Conservation (phyloP, 805 yeast species). For the Hemisphaericaspora nanyangensis region DNA sequence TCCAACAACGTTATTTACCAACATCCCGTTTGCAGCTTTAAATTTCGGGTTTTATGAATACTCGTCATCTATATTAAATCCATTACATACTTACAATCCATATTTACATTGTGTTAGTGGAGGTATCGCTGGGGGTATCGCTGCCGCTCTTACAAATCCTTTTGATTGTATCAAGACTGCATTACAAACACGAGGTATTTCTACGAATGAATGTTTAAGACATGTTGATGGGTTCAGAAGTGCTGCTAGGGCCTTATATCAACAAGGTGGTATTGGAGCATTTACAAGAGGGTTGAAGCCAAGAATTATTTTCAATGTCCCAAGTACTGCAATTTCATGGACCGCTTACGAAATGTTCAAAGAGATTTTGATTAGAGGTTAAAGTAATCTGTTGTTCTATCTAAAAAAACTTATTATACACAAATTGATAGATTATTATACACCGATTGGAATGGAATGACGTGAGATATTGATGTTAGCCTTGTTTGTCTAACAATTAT, state of each 20-base stretch:
- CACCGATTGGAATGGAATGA: too few species aligned
- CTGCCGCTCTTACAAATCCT: conserved; percentile 94
- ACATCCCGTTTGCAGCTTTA: conserved; percentile 91
- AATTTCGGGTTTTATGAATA: conserved; percentile 92
- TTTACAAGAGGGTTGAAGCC: conserved; percentile 87
- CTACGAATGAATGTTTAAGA: conserved; percentile 45
- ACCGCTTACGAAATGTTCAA: conserved; percentile 98
- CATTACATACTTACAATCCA: conserved; percentile 77
- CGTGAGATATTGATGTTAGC: too few species aligned
- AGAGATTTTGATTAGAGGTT: conserved; percentile 45
- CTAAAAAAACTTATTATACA: too few species aligned
- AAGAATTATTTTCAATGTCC: conserved; percentile 87
- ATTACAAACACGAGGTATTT: conserved; percentile 73
- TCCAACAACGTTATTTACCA: conserved; percentile 89
- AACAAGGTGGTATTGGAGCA: conserved; percentile 57
- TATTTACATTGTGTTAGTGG: conserved; percentile 89
- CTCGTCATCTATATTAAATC: conserved; percentile 73
- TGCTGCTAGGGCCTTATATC: conserved; percentile 67
- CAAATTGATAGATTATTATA: too few species aligned
- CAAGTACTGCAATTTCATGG: conserved; percentile 96
- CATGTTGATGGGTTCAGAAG: conserved; percentile 61
- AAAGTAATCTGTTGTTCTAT: background rate
- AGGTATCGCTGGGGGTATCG: conserved; percentile 89
- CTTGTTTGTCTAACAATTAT: too few species aligned
- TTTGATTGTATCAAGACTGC: conserved; percentile 91